Conservation (phyloP, 805 yeast genomes). For the Saturnispora bothae region DNA sequence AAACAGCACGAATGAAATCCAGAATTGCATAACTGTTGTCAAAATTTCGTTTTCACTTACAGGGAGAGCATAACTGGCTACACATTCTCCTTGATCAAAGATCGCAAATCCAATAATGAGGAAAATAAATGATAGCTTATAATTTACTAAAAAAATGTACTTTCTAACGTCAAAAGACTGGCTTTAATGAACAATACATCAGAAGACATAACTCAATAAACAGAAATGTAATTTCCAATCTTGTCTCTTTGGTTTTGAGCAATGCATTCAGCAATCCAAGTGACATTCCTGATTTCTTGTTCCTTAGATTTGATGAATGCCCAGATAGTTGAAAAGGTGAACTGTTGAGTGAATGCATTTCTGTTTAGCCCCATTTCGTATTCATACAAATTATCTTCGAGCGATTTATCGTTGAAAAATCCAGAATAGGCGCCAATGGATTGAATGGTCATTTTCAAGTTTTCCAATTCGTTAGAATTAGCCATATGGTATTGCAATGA, state of each 20-base stretch:
- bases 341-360: slow-evolving; percentile 93
- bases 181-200: too few relatives aligned
- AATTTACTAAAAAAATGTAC: too few relatives aligned
- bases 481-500: slow-evolving; percentile 56
- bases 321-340: slow-evolving; percentile 83
- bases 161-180: too few relatives aligned
- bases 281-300: slow-evolving; percentile 92
- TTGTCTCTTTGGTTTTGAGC: slow-evolving; percentile 97
- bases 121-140: too few relatives aligned
- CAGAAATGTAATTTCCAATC: slow-evolving; percentile 82
- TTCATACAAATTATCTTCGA: slow-evolving; percentile 92
- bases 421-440: slow-evolving; percentile 56
- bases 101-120: too few relatives aligned
- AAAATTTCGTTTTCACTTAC: too few relatives aligned
- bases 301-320: slow-evolving; percentile 95
- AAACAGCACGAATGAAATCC: too few relatives aligned
- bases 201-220: too few relatives aligned
- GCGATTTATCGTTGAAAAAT: slow-evolving; percentile 46
- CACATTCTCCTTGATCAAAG: too few relatives aligned
- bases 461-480: slow-evolving; percentile 76
- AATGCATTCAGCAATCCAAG: slow-evolving; percentile 99
- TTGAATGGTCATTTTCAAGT: slow-evolving; percentile 55
- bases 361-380: slow-evolving; percentile 87
- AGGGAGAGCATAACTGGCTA: too few relatives aligned
- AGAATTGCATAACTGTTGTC: too few relatives aligned